These are phyloP conservation scores for Nidularia sp. DNA, from an alignment of 768 basidiomycete species.

Conservation along the genomic window DNA sequence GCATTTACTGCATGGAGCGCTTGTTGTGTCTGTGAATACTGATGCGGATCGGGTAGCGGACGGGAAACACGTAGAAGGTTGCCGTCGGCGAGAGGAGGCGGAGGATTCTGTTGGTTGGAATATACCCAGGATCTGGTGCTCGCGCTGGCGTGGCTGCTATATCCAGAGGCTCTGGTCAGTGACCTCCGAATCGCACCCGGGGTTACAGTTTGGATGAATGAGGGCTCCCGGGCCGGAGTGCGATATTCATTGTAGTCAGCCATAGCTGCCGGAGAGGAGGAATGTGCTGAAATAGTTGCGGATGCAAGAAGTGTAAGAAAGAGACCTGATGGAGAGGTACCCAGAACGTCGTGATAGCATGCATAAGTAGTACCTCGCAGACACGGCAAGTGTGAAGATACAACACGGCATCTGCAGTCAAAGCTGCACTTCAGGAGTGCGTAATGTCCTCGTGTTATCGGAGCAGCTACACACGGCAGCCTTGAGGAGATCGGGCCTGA, in stretches of 20 bases:
- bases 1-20: constrained; percentile 12
- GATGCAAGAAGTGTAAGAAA: neutral
- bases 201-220: neutral
- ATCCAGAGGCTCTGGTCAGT: no score
- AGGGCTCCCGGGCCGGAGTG: neutral
- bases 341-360: neutral
- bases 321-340: neutral
- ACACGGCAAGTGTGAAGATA: neutral
- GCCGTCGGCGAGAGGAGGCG: constrained; percentile 18
- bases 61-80: constrained; percentile 19
- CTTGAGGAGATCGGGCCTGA: no score
- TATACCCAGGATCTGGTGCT: constrained; percentile 35
- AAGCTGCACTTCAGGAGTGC: no score
- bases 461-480: no score
- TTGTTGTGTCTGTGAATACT: constrained; percentile 4
- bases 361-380: neutral
- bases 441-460: no score
- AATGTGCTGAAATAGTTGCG: neutral
- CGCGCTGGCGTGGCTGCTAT: no score
- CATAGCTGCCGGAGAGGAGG: neutral
- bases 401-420: no score
- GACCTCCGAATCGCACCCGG: neutral
- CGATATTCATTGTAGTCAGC: neutral
- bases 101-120: constrained; percentile 26
- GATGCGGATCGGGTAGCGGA: constrained; percentile 24